Evolutionary conservation across 2,329 filamentous ascomycete species (phyloP).

Genomic region (Alternaria sp.): DNA sequence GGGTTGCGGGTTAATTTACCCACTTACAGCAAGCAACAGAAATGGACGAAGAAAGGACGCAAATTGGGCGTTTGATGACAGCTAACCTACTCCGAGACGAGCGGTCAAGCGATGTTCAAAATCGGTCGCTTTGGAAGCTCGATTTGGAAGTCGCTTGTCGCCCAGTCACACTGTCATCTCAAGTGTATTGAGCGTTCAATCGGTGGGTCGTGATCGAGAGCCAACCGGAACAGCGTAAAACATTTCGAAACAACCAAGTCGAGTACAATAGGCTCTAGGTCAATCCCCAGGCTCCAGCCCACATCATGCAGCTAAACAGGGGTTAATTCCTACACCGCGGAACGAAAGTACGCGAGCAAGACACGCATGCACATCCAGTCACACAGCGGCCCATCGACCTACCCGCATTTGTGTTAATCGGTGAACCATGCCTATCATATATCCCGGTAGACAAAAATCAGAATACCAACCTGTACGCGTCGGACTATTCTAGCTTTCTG

Average conservation of each 20-base stretch:
- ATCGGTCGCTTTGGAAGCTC: background rate
- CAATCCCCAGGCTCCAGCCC: conserved; percentile 11
- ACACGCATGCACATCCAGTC: conserved; percentile 20
- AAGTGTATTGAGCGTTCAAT: conserved; percentile 3
- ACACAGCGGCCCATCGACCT: conserved; percentile 14
- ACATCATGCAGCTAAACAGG: conserved; percentile 17
- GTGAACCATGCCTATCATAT: conserved; percentile 10
- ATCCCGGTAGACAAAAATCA: conserved; percentile 10
- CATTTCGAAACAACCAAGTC: conserved; percentile 2
- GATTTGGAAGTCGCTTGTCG: conserved; percentile 8
- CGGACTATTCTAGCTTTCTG: conserved; percentile 21
- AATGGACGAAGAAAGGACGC: conserved; percentile 10
- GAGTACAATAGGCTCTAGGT: background rate
- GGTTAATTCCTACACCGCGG: conserved; percentile 8
- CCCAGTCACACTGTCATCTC: background rate
- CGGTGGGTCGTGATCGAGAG: background rate
- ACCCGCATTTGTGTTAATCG: conserved; percentile 12
- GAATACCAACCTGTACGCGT: conserved; percentile 12
- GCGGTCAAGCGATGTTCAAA: conserved; percentile 9
- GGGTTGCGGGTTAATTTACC: conserved; percentile 13
- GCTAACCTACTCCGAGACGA: conserved; percentile 16
- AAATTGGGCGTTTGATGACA: conserved; percentile 34
- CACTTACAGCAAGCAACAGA: conserved; percentile 16
- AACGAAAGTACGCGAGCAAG: conserved; percentile 14
- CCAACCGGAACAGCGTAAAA: conserved; percentile 4